Conservation (phyloP, 164 flowering plant species). For the Tinospora cordifolia region DNA sequence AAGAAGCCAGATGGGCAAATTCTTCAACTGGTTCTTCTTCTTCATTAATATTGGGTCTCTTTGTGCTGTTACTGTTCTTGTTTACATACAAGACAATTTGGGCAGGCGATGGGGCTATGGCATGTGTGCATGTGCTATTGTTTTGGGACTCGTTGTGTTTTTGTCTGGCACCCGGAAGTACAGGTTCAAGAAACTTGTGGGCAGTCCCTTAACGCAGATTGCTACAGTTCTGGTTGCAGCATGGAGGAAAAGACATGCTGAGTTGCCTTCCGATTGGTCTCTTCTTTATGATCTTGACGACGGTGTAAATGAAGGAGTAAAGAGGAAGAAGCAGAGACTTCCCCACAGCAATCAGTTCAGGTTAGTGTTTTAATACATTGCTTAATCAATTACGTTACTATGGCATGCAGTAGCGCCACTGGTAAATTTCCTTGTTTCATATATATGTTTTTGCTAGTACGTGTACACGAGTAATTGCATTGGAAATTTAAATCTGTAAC, state of each 20-base stretch:
- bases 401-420: not conserved
- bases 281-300: conserved; percentile 33
- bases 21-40: conserved; percentile 97
- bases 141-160: conserved; percentile 43
- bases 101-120: conserved; percentile 91
- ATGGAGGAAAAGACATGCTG: conserved; percentile 50
- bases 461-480: too few relatives aligned
- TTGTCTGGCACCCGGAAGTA: conserved; percentile 61
- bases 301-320: conserved; percentile 14
- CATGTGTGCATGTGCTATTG: conserved; percentile 55
- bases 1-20: conserved; percentile 43
- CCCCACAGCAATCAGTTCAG: conserved; percentile 75
- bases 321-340: conserved; percentile 55
- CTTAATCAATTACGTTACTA: not conserved
- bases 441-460: too few relatives aligned
- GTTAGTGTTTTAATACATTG: conserved; percentile 29
- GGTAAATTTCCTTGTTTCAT: not conserved
- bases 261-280: conserved; percentile 60
- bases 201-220: conserved; percentile 83
- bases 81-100: conserved; percentile 75
- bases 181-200: conserved; percentile 80
- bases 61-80: conserved; percentile 68
- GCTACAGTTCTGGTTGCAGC: conserved; percentile 63
- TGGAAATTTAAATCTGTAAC: too few relatives aligned
- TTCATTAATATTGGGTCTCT: conserved; percentile 78